Base-by-base conservation (phyloP, 163 green algal species). In the Chlamydomonas reinhardtii region DNA sequence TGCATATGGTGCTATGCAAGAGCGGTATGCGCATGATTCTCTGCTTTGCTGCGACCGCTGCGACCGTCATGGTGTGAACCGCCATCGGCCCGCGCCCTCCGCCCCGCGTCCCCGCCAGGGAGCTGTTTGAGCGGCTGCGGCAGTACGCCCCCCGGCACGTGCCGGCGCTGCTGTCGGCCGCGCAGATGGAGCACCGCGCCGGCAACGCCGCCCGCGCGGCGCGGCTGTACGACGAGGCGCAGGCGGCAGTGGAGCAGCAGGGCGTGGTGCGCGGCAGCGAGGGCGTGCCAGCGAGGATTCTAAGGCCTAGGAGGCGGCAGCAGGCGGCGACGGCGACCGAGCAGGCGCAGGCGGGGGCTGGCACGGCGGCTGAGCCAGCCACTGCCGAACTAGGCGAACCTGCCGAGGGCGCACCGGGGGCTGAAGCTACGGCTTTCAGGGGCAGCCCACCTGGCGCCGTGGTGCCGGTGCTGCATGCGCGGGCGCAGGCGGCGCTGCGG, bases 171-270 rank as follows among this genome's bases (percentile, higher is more conserved):
- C 54, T 94, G 43, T 83, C 81, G 20, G 87, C 92, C 35, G 93
- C 88, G 0, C 77, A 88, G 48, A 87, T 96, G 88, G 94, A 96
- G 79, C 87, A 91, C 9, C 85, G 93, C 14, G 73, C 75, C 31
- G 94, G 93, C 78, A 93, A 94, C 70, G 8, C 56, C 15, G 70
- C 61, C 0, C 56, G 69, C 0, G 93, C 93, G 2, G 73, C 87
- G 20, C 9, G 56, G 24, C 80, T 94, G 16, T 93, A 91, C 52
- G 48, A 71, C 0, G 64, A 83, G 73, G 90, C 74, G 1, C 12
- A 65, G 43, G 68, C 62, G 66, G 37, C 61, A 16, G 73, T 81
- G 59, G 48, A 22, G 48, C 64, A n/a, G 64, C 69, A 32, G 74
- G 74, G 74, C 37, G 59, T 76, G 22, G 74, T 68, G 35, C 43